Evolutionary conservation across 768 basidiomycete genomes (phyloP).

Genomic region (Pholiota microspora): DNA sequence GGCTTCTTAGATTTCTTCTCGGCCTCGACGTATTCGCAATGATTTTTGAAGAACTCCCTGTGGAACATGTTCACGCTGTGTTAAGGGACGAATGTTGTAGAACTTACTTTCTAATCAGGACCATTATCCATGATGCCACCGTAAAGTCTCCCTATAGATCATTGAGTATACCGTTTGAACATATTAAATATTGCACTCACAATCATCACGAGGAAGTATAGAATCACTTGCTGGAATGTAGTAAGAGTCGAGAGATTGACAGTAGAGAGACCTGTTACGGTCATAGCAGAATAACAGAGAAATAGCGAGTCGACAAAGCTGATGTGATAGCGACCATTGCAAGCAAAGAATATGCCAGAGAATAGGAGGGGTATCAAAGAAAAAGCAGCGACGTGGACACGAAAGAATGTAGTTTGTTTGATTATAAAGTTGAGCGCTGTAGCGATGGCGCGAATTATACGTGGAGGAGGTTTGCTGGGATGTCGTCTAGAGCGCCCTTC

Average conservation of each 20-base stretch:
- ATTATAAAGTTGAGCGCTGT: conserved; percentile 9
- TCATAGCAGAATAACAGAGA: conserved; percentile 60
- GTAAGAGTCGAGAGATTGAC: conserved; percentile 50
- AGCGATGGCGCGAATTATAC: background rate
- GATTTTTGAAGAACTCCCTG: conserved; percentile 43
- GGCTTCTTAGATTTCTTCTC: conserved; percentile 14
- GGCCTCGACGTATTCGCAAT: conserved; percentile 39
- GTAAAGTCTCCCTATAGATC: conserved; percentile 40
- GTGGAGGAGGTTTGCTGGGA: conserved; percentile 9
- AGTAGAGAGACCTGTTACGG: conserved; percentile 45
- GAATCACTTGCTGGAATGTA: conserved; percentile 45
- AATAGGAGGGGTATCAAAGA: conserved; percentile 56
- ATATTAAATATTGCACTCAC: conserved; percentile 25
- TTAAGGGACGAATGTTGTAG: background rate
- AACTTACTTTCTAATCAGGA: conserved; percentile 55
- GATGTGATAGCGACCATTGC: conserved; percentile 51
- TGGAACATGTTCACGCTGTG: background rate
- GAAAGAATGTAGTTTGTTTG: conserved; percentile 45
- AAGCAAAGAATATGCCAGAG: conserved; percentile 64
- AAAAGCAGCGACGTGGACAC: conserved; percentile 49
- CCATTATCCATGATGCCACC: conserved; percentile 63
- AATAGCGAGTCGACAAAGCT: conserved; percentile 57
- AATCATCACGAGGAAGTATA: conserved; percentile 53
- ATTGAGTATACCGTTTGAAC: background rate
- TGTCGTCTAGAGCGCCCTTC: background rate